These are phyloP conservation scores for Pseudopyricularia cyperi DNA, from an alignment of 2,329 filamentous ascomycete species.

Conservation along the genomic window DNA sequence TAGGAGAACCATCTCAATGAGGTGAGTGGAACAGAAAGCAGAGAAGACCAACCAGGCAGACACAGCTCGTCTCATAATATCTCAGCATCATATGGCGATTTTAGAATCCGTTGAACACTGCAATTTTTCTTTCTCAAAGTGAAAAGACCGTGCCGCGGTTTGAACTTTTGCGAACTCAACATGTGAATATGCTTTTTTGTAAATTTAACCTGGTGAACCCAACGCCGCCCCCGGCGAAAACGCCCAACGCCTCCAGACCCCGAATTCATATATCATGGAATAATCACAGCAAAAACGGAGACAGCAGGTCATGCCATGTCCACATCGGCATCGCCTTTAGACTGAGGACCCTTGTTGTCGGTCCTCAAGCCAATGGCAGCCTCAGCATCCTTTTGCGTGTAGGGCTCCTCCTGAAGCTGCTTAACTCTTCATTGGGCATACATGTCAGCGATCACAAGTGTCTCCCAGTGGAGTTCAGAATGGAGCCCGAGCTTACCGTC, in stretches of 20 bases:
- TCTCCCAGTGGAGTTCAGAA: neutral
- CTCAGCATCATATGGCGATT: too few species aligned
- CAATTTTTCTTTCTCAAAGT: too few species aligned
- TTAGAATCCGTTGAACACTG: too few species aligned
- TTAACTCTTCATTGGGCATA: conserved; percentile 49
- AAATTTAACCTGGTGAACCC: too few species aligned
- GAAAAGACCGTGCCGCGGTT: too few species aligned
- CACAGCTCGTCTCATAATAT: too few species aligned
- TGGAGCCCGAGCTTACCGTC: conserved; percentile 48
- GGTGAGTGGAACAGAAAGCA: too few species aligned
- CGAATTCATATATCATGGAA: neutral
- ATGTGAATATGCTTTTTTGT: too few species aligned
- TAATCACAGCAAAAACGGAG: neutral
- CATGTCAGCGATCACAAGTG: conserved; percentile 6
- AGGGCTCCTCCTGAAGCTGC: conserved; percentile 70
- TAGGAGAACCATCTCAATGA: too few species aligned
- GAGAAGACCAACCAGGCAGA: too few species aligned
- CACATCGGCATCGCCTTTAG: neutral
- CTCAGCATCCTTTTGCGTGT: conserved; percentile 76
- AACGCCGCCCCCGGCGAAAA: neutral
- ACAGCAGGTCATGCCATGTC: conserved; percentile 8
- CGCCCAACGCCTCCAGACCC: neutral
- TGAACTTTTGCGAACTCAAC: too few species aligned
- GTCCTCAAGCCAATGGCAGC: conserved; percentile 48
- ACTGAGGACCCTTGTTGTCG: conserved; percentile 1